Evolutionary conservation across 805 yeast genomes (phyloP).

Genomic region (Barnettozyma populi): DNA sequence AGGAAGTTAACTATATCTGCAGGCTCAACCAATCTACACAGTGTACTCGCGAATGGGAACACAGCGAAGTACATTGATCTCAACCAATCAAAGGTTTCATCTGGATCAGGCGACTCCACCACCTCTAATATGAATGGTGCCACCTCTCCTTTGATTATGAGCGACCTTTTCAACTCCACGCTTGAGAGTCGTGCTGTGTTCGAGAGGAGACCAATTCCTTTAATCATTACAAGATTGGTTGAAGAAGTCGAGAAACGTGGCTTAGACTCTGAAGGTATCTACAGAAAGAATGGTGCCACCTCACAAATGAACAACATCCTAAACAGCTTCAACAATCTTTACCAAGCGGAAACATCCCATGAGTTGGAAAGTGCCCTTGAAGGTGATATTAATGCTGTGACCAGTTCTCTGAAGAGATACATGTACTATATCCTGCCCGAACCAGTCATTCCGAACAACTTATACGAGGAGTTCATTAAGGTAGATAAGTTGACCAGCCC

Average conservation of each 20-base stretch:
- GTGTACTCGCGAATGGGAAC: conserved; percentile 12
- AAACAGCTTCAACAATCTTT: conserved; percentile 27
- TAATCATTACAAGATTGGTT: conserved; percentile 65
- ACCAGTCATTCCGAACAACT: conserved; percentile 69
- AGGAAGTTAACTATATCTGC: conserved; percentile 22
- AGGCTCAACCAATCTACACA: background rate
- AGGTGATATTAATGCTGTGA: conserved; percentile 80
- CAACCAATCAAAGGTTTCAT: conserved; percentile 5
- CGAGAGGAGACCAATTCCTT: conserved; percentile 65
- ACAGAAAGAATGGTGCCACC: conserved; percentile 66
- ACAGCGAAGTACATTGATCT: conserved; percentile 14
- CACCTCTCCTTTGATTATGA: conserved; percentile 11
- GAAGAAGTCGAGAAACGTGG: conserved; percentile 76
- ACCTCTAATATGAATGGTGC: background rate
- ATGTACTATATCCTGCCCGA: conserved; percentile 69
- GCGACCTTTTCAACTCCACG: conserved; percentile 35
- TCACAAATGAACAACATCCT: conserved; percentile 31
- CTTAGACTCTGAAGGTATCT: conserved; percentile 76
- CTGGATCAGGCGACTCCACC: conserved; percentile 7
- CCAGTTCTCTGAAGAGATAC: conserved; percentile 83
- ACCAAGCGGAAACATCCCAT: conserved; percentile 28
- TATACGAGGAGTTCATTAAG: conserved; percentile 62
- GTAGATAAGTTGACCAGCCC: conserved; percentile 35
- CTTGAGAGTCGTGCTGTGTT: conserved; percentile 55
- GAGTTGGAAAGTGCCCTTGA: conserved; percentile 32